These are phyloP conservation scores for Phytomonas sp. DNA, from an alignment of 208 protist genomes.

Conservation along the genomic window DNA sequence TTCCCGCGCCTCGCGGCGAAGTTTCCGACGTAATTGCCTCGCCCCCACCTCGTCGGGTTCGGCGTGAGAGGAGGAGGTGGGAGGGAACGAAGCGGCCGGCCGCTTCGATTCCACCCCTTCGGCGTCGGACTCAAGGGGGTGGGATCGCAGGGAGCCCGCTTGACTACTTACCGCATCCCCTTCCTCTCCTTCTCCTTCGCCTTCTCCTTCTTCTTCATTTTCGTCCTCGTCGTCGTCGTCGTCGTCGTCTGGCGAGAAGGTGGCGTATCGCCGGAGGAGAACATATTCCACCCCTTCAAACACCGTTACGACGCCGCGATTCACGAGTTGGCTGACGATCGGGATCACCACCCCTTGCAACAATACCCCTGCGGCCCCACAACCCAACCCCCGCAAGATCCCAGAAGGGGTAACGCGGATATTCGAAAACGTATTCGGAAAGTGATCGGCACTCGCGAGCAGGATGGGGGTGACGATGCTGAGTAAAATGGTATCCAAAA, in stretches of 20 bases:
- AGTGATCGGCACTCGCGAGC: not conserved
- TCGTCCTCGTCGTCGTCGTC: constrained; percentile 31
- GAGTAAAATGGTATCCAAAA: constrained; percentile 59
- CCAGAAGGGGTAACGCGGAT: constrained; percentile 34
- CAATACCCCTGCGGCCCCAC: constrained; percentile 26
- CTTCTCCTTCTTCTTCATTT: constrained; percentile 13
- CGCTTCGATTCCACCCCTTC: too few species aligned
- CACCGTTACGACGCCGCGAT: constrained; percentile 56
- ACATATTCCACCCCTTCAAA: constrained; percentile 68
- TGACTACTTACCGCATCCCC: not conserved
- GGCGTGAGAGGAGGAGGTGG: too few species aligned
- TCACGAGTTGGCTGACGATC: constrained; percentile 32
- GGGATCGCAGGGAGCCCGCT: constrained; percentile 1
- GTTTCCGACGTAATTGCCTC: constrained; percentile 15
- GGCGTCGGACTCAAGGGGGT: constrained; percentile 14
- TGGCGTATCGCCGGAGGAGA: constrained; percentile 57
- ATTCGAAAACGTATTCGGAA: constrained; percentile 1
- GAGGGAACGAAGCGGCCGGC: too few species aligned
- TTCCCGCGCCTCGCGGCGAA: not conserved
- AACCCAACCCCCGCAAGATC: constrained; percentile 17
- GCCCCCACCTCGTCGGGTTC: not conserved
- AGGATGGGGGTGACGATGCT: constrained; percentile 57
- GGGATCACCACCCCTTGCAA: constrained; percentile 52
- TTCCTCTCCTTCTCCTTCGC: constrained; percentile 10
- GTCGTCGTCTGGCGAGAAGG: constrained; percentile 19